A percentile compares a stretch with the other conserved stretches of the same genome.
Conservation (phyloP, 73 alveolate genomes). For the Paraurostyla sp. region DNA sequence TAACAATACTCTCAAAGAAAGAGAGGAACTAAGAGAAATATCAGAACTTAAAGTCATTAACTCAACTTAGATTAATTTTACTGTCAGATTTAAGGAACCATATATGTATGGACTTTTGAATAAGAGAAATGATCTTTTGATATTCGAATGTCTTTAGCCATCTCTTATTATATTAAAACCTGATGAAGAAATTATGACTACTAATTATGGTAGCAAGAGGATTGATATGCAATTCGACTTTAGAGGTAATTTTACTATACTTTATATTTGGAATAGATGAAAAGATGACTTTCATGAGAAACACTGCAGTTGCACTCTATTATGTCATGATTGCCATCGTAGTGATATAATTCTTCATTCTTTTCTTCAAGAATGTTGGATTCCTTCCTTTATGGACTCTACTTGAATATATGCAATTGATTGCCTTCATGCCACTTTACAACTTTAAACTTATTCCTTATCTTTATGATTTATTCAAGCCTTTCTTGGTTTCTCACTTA, state of each 20-base stretch:
- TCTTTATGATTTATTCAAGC: slow-evolving; percentile 45
- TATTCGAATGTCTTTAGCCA: slow-evolving; percentile 1
- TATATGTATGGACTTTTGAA: slow-evolving; percentile 49
- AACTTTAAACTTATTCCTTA: slow-evolving; percentile 51
- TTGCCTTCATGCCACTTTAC: slow-evolving; percentile 51
- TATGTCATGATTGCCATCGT: slow-evolving; percentile 54
- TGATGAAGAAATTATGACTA: not conserved
- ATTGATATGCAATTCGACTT: slow-evolving; percentile 46
- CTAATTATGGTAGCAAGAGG: slow-evolving; percentile 13
- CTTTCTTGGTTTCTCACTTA: slow-evolving; percentile 53
- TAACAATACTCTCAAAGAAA: slow-evolving; percentile 16
- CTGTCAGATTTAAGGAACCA: slow-evolving; percentile 41
- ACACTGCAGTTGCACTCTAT: slow-evolving; percentile 34
- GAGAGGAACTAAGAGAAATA: slow-evolving; percentile 33
- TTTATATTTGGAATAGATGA: not conserved
- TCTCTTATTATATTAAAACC: slow-evolving; percentile 6
- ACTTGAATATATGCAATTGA: slow-evolving; percentile 50
- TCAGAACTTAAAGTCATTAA: not conserved
- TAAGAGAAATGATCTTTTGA: slow-evolving; percentile 34
- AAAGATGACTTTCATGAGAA: slow-evolving; percentile 36
- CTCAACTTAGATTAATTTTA: not conserved
- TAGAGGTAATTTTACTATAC: slow-evolving; percentile 7
- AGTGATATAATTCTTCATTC: slow-evolving; percentile 18
- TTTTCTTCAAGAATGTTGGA: slow-evolving; percentile 45
- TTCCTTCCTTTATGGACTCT: slow-evolving; percentile 52